Evolutionary conservation across 2,329 filamentous ascomycete species (phyloP).

Genomic region (Emericellopsis atlantica): DNA sequence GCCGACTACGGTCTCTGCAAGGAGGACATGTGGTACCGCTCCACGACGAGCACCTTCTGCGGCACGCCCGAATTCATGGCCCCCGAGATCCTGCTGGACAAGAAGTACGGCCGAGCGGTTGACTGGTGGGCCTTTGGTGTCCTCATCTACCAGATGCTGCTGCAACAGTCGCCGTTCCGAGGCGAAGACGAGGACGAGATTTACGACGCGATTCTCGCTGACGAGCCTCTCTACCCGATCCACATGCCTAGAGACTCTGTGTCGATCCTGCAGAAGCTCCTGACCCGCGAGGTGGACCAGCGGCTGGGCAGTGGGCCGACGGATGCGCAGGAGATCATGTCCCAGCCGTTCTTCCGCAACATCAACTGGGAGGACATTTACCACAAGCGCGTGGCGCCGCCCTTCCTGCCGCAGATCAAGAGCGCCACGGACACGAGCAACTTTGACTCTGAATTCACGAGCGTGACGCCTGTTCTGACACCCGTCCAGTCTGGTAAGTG

Average conservation of each 20-base stretch:
- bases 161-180: slow-evolving; percentile 96
- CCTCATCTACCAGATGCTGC: slow-evolving; percentile 97
- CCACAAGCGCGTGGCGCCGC: slow-evolving; percentile 80
- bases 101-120: slow-evolving; percentile 94
- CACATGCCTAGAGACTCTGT: slow-evolving; percentile 98
- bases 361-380: slow-evolving; percentile 99
- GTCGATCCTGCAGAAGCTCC: slow-evolving; percentile 91
- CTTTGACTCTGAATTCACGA: slow-evolving; percentile 97
- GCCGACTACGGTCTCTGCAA: slow-evolving; percentile 98
- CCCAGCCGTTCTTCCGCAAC: slow-evolving; percentile 93
- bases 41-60: slow-evolving; percentile 94
- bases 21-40: slow-evolving; percentile 99
- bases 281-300: slow-evolving; percentile 88
- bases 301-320: slow-evolving; percentile 89
- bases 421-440: slow-evolving; percentile 97
- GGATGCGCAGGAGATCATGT: slow-evolving; percentile 98
- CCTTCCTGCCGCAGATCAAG: slow-evolving; percentile 82
- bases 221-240: slow-evolving; percentile 95
- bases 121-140: slow-evolving; percentile 99
- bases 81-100: slow-evolving; percentile 94
- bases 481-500: slow-evolving; percentile 89
- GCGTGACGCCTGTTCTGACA: slow-evolving; percentile 91
- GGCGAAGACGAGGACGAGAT: slow-evolving; percentile 99
- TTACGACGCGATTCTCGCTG: slow-evolving; percentile 94
- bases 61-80: slow-evolving; percentile 99